Base-by-base conservation (phyloP, 78 protist species). In the Diacronema lutheri region DNA sequence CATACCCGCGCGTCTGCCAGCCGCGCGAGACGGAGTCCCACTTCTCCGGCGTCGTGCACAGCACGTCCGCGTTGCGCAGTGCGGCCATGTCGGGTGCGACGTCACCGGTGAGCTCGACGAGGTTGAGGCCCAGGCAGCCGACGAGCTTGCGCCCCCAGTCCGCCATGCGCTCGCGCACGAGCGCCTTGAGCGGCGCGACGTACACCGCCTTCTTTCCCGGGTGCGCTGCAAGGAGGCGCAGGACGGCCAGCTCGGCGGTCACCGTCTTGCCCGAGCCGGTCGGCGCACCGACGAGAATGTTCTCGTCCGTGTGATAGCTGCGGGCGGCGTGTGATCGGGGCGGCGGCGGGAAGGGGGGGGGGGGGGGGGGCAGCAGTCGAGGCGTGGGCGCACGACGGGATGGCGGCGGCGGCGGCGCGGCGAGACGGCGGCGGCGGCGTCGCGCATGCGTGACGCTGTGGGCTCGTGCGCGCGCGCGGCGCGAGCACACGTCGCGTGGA, bases 101-200 rank as follows among this genome's bases (percentile, higher is more conserved):
- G 65, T 98, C 98, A 26, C 99, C 99, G 12, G 99, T 97, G 68
- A 98, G 91, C 92, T 98, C 99, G 3, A 96, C 98, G 33, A 97
- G 41, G 9, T 56, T 31, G 69, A 88, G 85, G 26, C 98, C 98
- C 5, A 97, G 81, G 60, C 26, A 37, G 64, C n/a, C 0, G 16
- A 11, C 78, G 61, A 97, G 62, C 31, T 92, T 83, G 25, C n/a
- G 84, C 20, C 9, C 3, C 99, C 99, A 99, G 81, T 97, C 99
- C 21, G 80, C 73, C 92, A 97, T 62, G 31, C 99, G 87, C 94
- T 99, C 99, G n/a, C 96, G 92, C 68, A 97, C 99, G 25, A 99
- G 95, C 35, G 99, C 99, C 85, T 98, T 98, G 76, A 99, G 83
- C 20, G 99, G 99, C 38, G 99, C 99, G 23, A 99, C 95, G 93